Evolutionary conservation across 139 green algal species (phyloP).

Genomic region (Edaphochlamys debaryana): DNA sequence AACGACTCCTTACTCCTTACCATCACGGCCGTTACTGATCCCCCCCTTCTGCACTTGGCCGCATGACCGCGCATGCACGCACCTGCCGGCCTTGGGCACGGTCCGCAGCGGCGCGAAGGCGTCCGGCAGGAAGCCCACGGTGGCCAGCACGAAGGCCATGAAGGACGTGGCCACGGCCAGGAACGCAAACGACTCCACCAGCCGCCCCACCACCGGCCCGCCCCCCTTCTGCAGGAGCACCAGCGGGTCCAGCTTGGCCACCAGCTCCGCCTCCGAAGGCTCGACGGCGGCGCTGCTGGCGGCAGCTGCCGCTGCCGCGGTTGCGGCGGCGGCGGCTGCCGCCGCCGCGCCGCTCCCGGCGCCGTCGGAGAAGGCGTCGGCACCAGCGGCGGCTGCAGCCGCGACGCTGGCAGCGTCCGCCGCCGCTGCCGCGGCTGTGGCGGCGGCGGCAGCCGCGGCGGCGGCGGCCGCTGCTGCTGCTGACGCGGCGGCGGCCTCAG

Average conservation of each 20-base stretch:
- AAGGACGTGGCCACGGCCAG: conserved; percentile 84
- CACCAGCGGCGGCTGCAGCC: background rate
- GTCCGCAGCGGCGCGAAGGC: conserved; percentile 25
- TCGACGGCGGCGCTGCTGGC: background rate
- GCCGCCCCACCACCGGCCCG: conserved; percentile 18
- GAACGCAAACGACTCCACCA: conserved; percentile 63
- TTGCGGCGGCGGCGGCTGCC: too few relatives aligned
- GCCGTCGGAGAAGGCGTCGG: background rate
- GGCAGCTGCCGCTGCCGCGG: background rate
- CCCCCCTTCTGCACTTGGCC: too few relatives aligned
- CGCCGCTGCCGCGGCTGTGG: background rate
- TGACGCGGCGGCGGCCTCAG: background rate
- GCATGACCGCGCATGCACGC: too few relatives aligned
- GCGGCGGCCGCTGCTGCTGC: background rate
- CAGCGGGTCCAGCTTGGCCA: conserved; percentile 30
- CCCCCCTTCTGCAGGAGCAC: conserved; percentile 32
- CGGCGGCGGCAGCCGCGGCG: background rate
- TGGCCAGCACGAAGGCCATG: conserved; percentile 87
- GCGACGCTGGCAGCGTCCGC: background rate
- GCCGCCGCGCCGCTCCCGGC: background rate
- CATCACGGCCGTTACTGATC: too few relatives aligned
- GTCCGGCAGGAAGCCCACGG: conserved; percentile 84
- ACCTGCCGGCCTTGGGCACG: conserved; percentile 12
- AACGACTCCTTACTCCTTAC: too few relatives aligned
- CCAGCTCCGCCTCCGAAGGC: background rate